A percentile compares a stretch with the other conserved stretches of the same genome.
phyloP scores from a whole-genome alignment of 768 basidiomycete species.

The Leccinum olivaceopallidum region DNA sequence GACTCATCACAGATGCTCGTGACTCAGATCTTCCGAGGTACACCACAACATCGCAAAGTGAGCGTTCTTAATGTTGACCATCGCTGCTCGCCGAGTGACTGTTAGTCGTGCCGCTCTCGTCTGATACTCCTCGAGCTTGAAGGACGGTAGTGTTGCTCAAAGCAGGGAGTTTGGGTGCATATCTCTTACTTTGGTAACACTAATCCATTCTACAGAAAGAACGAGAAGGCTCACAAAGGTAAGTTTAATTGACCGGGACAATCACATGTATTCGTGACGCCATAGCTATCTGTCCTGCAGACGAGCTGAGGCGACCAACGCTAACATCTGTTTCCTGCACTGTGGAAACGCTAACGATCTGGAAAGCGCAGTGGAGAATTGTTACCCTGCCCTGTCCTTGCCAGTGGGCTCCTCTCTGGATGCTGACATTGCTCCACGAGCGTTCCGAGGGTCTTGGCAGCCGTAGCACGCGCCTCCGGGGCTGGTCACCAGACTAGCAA shows the following conservation, averaged over 20 bases:
- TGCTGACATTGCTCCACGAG: not conserved
- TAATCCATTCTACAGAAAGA: slow-evolving; percentile 47
- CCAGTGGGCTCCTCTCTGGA: slow-evolving; percentile 5
- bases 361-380: slow-evolving; percentile 24
- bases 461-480: no score
- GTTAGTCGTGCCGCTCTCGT: slow-evolving; percentile 36
- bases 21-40: no score
- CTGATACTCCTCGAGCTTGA: slow-evolving; percentile 40
- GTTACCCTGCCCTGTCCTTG: slow-evolving; percentile 11
- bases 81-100: slow-evolving; percentile 41
- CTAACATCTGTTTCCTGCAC: slow-evolving; percentile 19
- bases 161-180: slow-evolving; percentile 63
- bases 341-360: slow-evolving; percentile 24
- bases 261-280: slow-evolving; percentile 5
- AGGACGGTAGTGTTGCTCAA: slow-evolving; percentile 60
- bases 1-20: no score
- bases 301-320: slow-evolving; percentile 1
- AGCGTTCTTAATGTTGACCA: slow-evolving; percentile 21
- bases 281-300: slow-evolving; percentile 7
- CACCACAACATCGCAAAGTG: no score
- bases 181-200: not conserved
- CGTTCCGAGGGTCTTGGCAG: no score
- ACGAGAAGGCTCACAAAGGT: slow-evolving; percentile 74
- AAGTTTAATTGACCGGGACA: slow-evolving; percentile 7
- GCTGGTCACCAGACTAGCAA: no score